Percentiles rank a stretch among this genome's conserved stretches.
Conservation (phyloP, 192 early-diverging fungal species). For the Coemansia guatemalensis region DNA sequence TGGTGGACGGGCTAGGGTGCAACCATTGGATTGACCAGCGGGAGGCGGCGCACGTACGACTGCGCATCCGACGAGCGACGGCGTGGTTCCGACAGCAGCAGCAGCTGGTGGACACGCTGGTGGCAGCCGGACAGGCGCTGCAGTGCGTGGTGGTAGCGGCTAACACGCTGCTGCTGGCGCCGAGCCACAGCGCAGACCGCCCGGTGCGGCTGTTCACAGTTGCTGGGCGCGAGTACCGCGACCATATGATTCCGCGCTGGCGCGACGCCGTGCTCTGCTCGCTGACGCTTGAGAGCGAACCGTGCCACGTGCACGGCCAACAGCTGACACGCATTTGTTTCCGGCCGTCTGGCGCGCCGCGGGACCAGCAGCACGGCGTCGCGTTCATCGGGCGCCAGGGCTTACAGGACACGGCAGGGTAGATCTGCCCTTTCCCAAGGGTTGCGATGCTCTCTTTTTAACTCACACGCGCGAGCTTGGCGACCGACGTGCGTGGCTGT, state of each 20-base stretch:
- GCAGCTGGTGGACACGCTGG: slow-evolving; percentile 35
- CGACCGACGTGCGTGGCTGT: too few relatives aligned
- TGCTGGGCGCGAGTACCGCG: slow-evolving; percentile 16
- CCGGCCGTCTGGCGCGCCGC: too few relatives aligned
- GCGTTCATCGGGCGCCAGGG: too few relatives aligned
- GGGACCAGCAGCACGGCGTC: too few relatives aligned
- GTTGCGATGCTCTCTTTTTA: too few relatives aligned
- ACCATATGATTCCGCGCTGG: slow-evolving; percentile 50
- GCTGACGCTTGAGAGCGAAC: slow-evolving; percentile 28
- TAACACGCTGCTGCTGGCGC: slow-evolving; percentile 23
- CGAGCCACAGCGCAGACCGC: neutral
- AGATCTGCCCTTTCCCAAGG: too few relatives aligned
- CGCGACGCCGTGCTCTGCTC: slow-evolving; percentile 17
- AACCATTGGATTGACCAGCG: slow-evolving; percentile 31
- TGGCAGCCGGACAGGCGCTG: slow-evolving; percentile 12
- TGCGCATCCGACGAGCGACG: slow-evolving; percentile 30
- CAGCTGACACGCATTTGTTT: too few relatives aligned
- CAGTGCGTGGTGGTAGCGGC: slow-evolving; percentile 27
- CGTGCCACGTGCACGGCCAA: neutral
- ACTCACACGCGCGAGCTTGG: too few relatives aligned
- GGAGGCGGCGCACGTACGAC: slow-evolving; percentile 15
- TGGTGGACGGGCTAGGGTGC: slow-evolving; percentile 29
- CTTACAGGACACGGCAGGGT: too few relatives aligned
- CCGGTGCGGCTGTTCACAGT: slow-evolving; percentile 5
- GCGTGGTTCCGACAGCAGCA: slow-evolving; percentile 47